Conservation (phyloP, 2,329 filamentous ascomycete genomes). For the Fusarium acutatum region DNA sequence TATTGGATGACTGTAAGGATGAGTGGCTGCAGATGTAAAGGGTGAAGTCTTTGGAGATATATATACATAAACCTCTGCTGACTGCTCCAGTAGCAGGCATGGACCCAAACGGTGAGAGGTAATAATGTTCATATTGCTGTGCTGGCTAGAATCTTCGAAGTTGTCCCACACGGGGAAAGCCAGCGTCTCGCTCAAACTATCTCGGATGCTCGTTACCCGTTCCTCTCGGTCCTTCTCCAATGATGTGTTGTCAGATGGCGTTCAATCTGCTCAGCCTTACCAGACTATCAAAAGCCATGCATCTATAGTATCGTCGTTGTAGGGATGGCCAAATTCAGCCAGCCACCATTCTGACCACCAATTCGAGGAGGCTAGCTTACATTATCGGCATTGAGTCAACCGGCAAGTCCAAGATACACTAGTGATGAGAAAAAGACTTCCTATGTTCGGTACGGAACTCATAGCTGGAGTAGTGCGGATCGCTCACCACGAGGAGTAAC, state of each 20-base stretch:
- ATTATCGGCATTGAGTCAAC: background rate
- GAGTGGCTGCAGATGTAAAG: background rate
- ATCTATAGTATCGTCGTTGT: background rate
- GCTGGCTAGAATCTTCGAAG: background rate
- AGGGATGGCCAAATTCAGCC: background rate
- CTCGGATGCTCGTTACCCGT: background rate
- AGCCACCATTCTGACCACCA: background rate
- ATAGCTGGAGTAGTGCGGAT: background rate
- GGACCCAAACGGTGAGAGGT: fast-evolving
- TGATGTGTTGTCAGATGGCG: background rate
- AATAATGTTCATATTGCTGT: background rate
- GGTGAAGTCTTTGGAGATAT: background rate
- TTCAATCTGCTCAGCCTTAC: background rate
- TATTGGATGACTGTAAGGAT: background rate
- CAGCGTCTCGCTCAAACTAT: background rate
- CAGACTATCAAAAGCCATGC: background rate
- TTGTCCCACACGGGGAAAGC: background rate
- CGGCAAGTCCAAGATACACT: fast-evolving
- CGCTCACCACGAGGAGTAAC: background rate
- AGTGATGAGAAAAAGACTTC: fast-evolving
- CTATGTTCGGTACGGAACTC: background rate
- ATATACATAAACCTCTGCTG: background rate
- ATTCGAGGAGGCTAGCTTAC: background rate
- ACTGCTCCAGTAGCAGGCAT: fast-evolving
- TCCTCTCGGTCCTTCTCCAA: background rate